Evolutionary conservation across 1,284 basidiomycete genomes (phyloP), one percentile per base, ranked within the genome.

Genomic region (Tausonia pullulans): DNA sequence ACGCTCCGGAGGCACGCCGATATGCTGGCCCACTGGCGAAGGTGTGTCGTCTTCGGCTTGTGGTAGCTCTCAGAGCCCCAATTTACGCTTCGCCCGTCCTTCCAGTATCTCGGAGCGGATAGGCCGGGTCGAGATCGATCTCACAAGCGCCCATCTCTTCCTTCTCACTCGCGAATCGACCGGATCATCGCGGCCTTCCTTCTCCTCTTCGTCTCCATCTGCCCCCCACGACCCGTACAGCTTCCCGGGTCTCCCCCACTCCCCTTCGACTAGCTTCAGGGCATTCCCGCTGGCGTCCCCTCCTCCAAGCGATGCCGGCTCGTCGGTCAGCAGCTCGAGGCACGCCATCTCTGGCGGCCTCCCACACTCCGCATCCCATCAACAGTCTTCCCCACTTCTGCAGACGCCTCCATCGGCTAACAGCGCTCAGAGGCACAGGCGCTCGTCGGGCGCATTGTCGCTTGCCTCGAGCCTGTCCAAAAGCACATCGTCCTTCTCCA

Each of bases 1-100:
- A 88, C 91, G 41, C 76, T 97, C 63, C 82, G 93, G 65, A 81
- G 90, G 68, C 63, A 64, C 8, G 48, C 60, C 13, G 57, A 61
- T 16, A 65, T 65, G 51, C 51, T 58, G 4, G 16, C 44, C 13
- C 55, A 64, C n/a, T 67, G 64, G 63, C 45, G 52, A 3, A 51
- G 59, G 59, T 60, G 11, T 11, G 59, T 58, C 43, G 8, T 40
- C 3, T 40, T 41, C 16, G 13, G 14, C n/a, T 27, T 41, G 5
- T 14, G 11, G 11, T 45, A 40, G 10, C 39, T 41, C 50, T 58
- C 27, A 16, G 40, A 3, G 9, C 43, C 60, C 39, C 0, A 14
- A 10, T 50, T 7, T 10, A 1, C 14, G 27, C 27, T 27, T 27
- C 27, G 27, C 1, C 27, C 27, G 27, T 60, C 16, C 4, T 27